Evolutionary conservation across 2,329 filamentous ascomycete species (phyloP).

Genomic region (Phyllosticta citribraziliensis): DNA sequence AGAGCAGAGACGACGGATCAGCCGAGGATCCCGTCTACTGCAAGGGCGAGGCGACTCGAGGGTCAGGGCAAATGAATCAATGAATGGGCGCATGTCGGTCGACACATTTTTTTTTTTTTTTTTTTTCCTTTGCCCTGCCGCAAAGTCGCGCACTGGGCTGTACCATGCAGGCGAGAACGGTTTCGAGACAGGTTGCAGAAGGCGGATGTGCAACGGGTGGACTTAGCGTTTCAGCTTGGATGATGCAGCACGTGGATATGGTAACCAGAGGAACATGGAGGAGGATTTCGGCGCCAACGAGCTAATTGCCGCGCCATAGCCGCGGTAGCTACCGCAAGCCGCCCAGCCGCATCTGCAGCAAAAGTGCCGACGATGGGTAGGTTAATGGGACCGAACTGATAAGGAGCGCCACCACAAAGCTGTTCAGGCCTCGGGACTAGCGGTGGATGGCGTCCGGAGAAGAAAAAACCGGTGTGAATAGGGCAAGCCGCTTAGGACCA

Average conservation of each 20-base stretch:
- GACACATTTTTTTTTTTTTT: not conserved
- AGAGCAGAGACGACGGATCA: not conserved
- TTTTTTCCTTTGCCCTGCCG: not conserved
- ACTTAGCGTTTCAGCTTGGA: not conserved
- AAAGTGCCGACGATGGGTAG: not conserved
- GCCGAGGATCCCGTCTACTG: not conserved
- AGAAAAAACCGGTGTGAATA: not conserved
- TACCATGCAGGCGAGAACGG: not conserved
- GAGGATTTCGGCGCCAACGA: not conserved
- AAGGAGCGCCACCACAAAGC: not conserved
- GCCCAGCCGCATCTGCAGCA: not conserved
- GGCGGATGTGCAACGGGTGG: not conserved
- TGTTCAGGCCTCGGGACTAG: not conserved
- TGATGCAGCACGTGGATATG: not conserved
- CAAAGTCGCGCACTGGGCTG: not conserved
- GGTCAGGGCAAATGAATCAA: not conserved
- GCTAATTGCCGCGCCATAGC: not conserved
- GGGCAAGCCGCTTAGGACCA: not conserved
- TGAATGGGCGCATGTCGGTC: not conserved
- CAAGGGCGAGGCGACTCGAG: not conserved
- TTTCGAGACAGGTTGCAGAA: not conserved
- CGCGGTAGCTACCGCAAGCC: not conserved
- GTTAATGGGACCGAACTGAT: not conserved
- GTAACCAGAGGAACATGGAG: not conserved
- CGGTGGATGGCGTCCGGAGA: not conserved